Evolutionary conservation across 1,284 basidiomycete genomes (phyloP), one percentile per base, ranked within the genome.

Genomic region (Malassezia obtusa): DNA sequence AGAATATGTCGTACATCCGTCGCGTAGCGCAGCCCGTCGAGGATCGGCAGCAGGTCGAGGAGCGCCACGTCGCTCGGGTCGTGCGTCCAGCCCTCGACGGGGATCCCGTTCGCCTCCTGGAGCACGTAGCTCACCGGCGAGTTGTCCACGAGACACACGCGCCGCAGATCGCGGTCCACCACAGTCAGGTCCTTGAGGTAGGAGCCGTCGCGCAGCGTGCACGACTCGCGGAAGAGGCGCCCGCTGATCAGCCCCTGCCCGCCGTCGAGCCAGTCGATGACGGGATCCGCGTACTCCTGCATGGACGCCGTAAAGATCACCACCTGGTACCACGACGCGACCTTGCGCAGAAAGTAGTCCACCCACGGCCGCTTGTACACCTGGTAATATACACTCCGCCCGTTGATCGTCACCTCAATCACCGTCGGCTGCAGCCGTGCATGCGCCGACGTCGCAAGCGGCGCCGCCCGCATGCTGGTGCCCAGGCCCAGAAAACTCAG

Each of bases 241-340:
- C 85, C 85, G 0, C 80, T 82, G 38, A 99, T 82, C 52, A 98
- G 85, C 0, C 75, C 76, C 43, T 89, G 80, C 2, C 92, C 92
- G 55, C 86, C 89, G 73, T 99, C 92, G 54, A 99, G 78, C 92
- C 94, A 99, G 77, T 99, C 94, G 65, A 99, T 98, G 25, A 99
- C 92, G 0, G 94, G 92, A 77, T 99, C 92, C 53, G 92, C 92
- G 75, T 99, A 99, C 76, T 98, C 92, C 69, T 90, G 87, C 84
- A 99, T 89, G 6, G 90, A 95, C 1, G 92, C 94, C 17, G 92
- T 99, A 76, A 92, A 99, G 61, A 99, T 88, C 50, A 99, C 91
- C 50, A 99, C 83, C 1, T 91, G 95, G 77, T 99, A 99, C 92
- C 92, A 99, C 36, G 84, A 80, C 22, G 92, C 91, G 39, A 96